Evolutionary conservation across 305 asterid species (phyloP).

Genomic region (Fraxinus albicans): DNA sequence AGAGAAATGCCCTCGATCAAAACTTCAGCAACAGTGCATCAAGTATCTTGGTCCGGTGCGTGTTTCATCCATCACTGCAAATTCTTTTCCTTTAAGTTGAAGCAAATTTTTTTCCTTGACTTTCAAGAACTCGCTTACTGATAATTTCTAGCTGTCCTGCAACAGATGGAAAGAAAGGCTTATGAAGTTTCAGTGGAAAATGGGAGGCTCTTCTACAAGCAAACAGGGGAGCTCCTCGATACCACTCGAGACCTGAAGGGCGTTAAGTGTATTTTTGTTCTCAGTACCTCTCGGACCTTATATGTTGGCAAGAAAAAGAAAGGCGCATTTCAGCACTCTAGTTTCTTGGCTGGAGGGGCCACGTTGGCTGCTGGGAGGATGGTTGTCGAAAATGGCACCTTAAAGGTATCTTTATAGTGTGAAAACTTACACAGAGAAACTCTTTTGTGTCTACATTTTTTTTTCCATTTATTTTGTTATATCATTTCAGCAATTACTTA

Average conservation of each 20-base stretch:
- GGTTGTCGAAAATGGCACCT: constrained; percentile 71
- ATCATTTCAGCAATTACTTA: neutral
- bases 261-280: constrained; percentile 93
- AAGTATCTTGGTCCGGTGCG: constrained; percentile 92
- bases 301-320: constrained; percentile 83
- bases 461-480: neutral
- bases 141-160: neutral
- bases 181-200: constrained; percentile 75
- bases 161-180: constrained; percentile 80
- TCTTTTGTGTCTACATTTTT: neutral
- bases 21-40: constrained; percentile 96
- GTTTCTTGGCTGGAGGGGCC: constrained; percentile 98
- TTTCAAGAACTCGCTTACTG: neutral
- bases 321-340: constrained; percentile 94
- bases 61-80: constrained; percentile 8
- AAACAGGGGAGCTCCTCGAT: constrained; percentile 61
- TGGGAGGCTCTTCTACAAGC: constrained; percentile 66
- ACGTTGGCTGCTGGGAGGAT: constrained; percentile 93
- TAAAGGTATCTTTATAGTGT: constrained; percentile 50
- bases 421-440: neutral
- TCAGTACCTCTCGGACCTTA: constrained; percentile 73
- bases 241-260: constrained; percentile 60
- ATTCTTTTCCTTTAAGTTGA: neutral
- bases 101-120: neutral
- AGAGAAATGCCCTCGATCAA: constrained; percentile 76